These are phyloP conservation scores for Mucor indicus DNA, from an alignment of 371 early-diverging fungal species.

Conservation along the genomic window DNA sequence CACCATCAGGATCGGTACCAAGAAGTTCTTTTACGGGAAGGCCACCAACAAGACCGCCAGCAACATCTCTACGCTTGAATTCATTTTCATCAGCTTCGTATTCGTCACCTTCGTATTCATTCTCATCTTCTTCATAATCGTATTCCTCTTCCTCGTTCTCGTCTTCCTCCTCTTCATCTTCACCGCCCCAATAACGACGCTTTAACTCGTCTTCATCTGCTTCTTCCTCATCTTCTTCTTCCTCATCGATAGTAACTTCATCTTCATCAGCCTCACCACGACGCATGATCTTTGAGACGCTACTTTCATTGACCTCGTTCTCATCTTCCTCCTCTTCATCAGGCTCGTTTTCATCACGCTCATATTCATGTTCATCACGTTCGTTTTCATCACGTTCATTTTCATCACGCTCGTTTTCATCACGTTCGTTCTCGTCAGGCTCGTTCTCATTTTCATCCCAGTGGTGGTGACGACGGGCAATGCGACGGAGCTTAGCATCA, in stretches of 20 bases:
- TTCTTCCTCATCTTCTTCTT: slow-evolving; percentile 1
- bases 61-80: background rate
- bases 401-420: background rate
- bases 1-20: no score
- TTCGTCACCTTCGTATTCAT: no score
- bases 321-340: slow-evolving; percentile 5
- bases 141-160: background rate
- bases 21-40: no score
- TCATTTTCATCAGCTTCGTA: background rate
- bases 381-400: slow-evolving; percentile 4
- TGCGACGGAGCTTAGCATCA: slow-evolving; percentile 8
- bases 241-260: background rate
- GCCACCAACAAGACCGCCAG: background rate
- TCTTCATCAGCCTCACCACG: background rate
- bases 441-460: slow-evolving; percentile 8
- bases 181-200: background rate
- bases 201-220: background rate
- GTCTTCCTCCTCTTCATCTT: background rate
- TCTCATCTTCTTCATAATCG: background rate
- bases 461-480: background rate
- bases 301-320: slow-evolving; percentile 1
- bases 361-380: slow-evolving; percentile 1
- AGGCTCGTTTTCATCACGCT: background rate
- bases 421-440: background rate
- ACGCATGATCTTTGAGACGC: background rate